Percentiles rank a stretch among this genome's conserved stretches.
phyloP scores from a whole-genome alignment of 2,329 filamentous ascomycete genomes.

The Phialemoniopsis sp. region DNA sequence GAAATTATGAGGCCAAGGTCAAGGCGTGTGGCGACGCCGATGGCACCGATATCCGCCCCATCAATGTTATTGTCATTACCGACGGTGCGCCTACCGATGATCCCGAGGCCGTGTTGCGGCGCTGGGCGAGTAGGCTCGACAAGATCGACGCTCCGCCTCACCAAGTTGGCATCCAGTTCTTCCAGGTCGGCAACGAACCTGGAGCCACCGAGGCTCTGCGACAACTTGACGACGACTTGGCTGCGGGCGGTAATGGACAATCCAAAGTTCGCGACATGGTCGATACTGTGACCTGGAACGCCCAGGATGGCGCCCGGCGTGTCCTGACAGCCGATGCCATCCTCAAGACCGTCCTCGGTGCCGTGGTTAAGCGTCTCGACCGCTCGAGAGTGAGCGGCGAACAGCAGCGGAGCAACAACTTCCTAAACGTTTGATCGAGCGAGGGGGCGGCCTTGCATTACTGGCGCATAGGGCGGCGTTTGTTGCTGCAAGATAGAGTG shows the following conservation, averaged over 20 bases:
- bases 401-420: background rate
- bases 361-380: constrained; percentile 66
- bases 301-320: constrained; percentile 33
- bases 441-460: too few species aligned
- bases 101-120: constrained; percentile 65
- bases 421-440: too few species aligned
- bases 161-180: constrained; percentile 93
- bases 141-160: constrained; percentile 64
- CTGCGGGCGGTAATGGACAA: too few species aligned
- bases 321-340: constrained; percentile 65
- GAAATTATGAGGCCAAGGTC: constrained; percentile 39
- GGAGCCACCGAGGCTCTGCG: constrained; percentile 61
- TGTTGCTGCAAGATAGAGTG: too few species aligned
- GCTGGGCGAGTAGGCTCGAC: constrained; percentile 67
- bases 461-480: too few species aligned
- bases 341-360: constrained; percentile 77
- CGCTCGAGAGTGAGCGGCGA: constrained; percentile 22
- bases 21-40: constrained; percentile 22
- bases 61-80: constrained; percentile 92
- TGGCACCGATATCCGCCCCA: constrained; percentile 56
- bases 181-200: constrained; percentile 79
- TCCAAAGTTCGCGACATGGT: constrained; percentile 73
- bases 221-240: constrained; percentile 71
- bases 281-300: constrained; percentile 77
- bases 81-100: constrained; percentile 82